A percentile compares a stretch with the other conserved stretches of the same genome.
phyloP scores from a whole-genome alignment of 345 rosid genomes.

The Dovyalis caffra region DNA sequence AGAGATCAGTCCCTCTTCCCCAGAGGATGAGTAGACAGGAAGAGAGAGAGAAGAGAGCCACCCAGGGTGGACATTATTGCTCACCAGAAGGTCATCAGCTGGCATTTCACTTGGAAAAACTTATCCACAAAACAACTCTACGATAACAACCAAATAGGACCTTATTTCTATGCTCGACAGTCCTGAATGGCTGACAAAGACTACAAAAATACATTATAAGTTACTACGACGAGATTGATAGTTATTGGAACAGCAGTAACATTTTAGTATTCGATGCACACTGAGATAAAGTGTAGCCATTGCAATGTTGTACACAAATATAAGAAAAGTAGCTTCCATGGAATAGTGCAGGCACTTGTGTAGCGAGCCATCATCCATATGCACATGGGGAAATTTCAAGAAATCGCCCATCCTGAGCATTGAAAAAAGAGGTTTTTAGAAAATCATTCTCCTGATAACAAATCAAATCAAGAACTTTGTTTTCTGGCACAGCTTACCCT shows the following conservation, averaged over 20 bases:
- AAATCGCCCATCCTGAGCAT: not conserved
- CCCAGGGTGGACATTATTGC: too few species aligned
- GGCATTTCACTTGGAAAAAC: too few species aligned
- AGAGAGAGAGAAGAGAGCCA: too few species aligned
- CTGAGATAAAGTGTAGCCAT: not conserved
- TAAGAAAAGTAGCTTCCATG: not conserved
- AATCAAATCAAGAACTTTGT: not conserved
- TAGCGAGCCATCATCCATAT: not conserved
- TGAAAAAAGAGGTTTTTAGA: not conserved
- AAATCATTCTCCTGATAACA: not conserved
- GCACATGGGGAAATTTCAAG: not conserved
- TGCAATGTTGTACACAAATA: not conserved
- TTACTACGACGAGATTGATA: not conserved
- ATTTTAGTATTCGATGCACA: not conserved
- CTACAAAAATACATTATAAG: not conserved
- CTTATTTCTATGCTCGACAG: not conserved
- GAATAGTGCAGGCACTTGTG: not conserved
- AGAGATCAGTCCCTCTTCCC: too few species aligned
- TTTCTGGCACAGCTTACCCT: constrained; percentile 16
- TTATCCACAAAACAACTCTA: too few species aligned
- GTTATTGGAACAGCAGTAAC: not conserved
- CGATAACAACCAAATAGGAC: too few species aligned
- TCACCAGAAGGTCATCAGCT: too few species aligned
- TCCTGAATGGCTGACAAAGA: not conserved
- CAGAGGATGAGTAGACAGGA: too few species aligned